phyloP scores from a whole-genome alignment of 768 basidiomycete species.

The Xerocomellus amylosporus region DNA sequence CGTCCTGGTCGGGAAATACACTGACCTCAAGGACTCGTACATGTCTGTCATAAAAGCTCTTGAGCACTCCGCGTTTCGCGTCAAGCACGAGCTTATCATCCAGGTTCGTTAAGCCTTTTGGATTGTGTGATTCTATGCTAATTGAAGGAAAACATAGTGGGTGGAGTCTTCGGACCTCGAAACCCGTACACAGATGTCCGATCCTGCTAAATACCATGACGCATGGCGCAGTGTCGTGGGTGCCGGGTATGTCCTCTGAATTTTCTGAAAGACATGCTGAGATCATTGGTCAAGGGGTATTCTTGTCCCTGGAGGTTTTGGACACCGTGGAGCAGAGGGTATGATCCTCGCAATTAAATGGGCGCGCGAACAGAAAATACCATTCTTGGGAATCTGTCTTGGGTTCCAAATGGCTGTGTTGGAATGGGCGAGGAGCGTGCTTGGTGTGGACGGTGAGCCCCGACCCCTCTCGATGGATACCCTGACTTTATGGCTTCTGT shows the following conservation, averaged over 20 bases:
- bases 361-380: constrained; percentile 91
- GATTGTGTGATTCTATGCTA: not conserved
- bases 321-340: constrained; percentile 88
- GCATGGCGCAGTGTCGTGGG: constrained; percentile 92
- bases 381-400: constrained; percentile 95
- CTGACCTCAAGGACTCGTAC: constrained; percentile 94
- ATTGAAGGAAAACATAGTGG: constrained; percentile 57
- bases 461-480: not conserved
- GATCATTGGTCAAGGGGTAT: constrained; percentile 62
- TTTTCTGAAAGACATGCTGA: constrained; percentile 10
- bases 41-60: constrained; percentile 97
- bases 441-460: constrained; percentile 60
- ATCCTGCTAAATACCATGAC: constrained; percentile 89
- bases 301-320: constrained; percentile 96
- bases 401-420: constrained; percentile 97
- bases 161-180: constrained; percentile 95
- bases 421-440: constrained; percentile 88
- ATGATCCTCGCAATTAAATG: constrained; percentile 99
- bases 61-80: constrained; percentile 94
- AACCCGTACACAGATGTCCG: constrained; percentile 68
- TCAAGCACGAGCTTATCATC: constrained; percentile 77
- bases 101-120: constrained; percentile 50
- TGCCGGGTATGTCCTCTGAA: constrained; percentile 58
- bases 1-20: constrained; percentile 96
- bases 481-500: not conserved